Conservation (phyloP, 805 yeast species). For the Pachysolen tannophilus region DNA sequence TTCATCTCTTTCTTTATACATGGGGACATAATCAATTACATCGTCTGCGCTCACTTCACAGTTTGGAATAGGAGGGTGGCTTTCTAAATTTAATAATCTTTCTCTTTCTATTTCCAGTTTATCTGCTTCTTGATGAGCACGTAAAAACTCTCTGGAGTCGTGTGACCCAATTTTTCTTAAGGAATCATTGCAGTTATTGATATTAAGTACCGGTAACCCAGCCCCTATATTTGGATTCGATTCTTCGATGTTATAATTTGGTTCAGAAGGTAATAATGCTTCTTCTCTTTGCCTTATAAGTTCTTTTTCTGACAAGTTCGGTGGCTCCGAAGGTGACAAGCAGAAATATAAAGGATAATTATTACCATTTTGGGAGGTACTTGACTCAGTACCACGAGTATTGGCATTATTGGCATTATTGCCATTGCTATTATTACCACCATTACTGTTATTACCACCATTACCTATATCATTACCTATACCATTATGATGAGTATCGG, state of each 20-base stretch:
- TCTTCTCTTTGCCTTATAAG: slow-evolving; percentile 43
- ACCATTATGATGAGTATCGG: too few relatives aligned
- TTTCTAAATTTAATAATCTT: too few relatives aligned
- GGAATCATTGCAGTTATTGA: background rate
- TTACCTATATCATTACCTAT: slow-evolving; percentile 5
- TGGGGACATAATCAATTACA: slow-evolving; percentile 6
- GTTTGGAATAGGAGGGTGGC: background rate
- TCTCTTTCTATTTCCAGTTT: too few relatives aligned
- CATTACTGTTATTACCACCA: background rate
- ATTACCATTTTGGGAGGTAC: background rate
- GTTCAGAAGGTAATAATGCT: slow-evolving; percentile 57
- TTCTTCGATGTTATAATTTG: slow-evolving; percentile 13
- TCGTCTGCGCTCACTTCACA: background rate
- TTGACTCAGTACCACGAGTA: too few relatives aligned
- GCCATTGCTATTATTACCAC: slow-evolving; percentile 1
- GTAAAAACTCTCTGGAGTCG: background rate
- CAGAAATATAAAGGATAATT: slow-evolving; percentile 9
- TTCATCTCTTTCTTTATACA: slow-evolving; percentile 7
- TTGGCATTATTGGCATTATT: background rate
- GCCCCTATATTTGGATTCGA: background rate
- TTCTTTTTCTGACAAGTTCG: slow-evolving; percentile 49
- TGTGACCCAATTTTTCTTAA: background rate
- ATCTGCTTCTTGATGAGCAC: background rate
- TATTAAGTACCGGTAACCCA: background rate
- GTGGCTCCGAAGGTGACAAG: too few relatives aligned